Percentiles rank a stretch among this genome's conserved stretches.
Conservation (phyloP, 305 asterid genomes). For the Lippia alba region DNA sequence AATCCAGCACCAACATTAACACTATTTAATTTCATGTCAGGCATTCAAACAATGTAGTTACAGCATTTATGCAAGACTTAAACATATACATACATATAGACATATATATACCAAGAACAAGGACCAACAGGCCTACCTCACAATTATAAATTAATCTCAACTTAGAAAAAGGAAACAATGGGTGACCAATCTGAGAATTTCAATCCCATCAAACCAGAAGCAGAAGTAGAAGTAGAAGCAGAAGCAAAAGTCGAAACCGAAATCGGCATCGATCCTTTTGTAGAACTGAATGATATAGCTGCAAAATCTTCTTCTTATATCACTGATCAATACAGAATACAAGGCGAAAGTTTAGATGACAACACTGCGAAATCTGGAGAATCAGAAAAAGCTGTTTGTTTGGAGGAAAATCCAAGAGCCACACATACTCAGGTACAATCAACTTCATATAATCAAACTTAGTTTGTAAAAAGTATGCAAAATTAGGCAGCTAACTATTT, state of each 20-base stretch:
- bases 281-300: slow-evolving; percentile 12
- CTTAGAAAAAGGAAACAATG: neutral
- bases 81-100: too few relatives aligned
- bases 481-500: neutral
- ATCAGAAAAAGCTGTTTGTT: neutral
- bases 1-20: neutral
- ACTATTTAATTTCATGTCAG: neutral
- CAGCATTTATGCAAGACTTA: neutral
- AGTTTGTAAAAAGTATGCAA: too few relatives aligned
- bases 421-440: slow-evolving; percentile 28
- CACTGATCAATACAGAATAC: too few relatives aligned
- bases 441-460: neutral
- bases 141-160: too few relatives aligned
- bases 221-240: neutral
- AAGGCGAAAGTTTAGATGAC: too few relatives aligned
- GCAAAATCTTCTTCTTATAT: slow-evolving; percentile 27
- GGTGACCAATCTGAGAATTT: neutral
- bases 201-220: neutral
- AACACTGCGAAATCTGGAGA: too few relatives aligned
- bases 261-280: slow-evolving; percentile 23
- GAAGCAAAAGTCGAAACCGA: slow-evolving; percentile 1
- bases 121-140: too few relatives aligned
- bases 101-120: too few relatives aligned
- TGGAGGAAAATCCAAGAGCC: slow-evolving; percentile 31
- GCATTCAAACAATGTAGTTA: too few relatives aligned